Evolutionary conservation across 75 land plant species (phyloP).

Genomic region (Cunninghamia lanceolata): DNA sequence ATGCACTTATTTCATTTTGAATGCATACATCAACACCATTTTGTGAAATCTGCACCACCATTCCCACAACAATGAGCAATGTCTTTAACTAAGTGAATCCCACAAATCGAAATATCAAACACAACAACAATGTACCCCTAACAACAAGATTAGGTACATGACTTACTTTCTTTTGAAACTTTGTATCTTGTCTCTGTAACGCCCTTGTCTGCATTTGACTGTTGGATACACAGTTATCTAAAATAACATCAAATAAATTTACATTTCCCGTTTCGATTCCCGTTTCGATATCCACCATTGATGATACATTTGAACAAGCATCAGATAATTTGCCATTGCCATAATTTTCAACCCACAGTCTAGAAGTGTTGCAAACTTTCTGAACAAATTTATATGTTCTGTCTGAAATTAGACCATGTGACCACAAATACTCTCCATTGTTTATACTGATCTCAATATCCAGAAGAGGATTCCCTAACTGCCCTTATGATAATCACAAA

Average conservation of each 20-base stretch:
- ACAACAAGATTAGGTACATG: neutral
- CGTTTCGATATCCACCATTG: neutral
- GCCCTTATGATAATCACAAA: no score
- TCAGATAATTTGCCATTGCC: neutral
- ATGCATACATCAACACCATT: constrained; percentile 19
- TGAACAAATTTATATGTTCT: neutral
- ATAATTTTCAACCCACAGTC: neutral
- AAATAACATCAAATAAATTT: constrained; percentile 16
- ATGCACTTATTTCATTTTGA: constrained; percentile 1
- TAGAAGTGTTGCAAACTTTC: neutral
- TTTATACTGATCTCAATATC: neutral
- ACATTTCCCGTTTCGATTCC: neutral
- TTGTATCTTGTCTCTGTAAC: neutral
- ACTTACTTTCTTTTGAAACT: neutral
- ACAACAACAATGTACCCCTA: no score
- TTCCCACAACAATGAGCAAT: no score
- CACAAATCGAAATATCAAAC: no score
- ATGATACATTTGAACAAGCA: neutral
- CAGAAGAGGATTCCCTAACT: neutral
- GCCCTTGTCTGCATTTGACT: neutral
- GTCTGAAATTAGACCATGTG: neutral
- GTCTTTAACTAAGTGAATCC: no score
- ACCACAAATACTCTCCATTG: neutral
- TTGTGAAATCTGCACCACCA: neutral
- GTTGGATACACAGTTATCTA: neutral